Conservation (phyloP, 2,329 filamentous ascomycete species). For the Leptographium lundbergii region DNA sequence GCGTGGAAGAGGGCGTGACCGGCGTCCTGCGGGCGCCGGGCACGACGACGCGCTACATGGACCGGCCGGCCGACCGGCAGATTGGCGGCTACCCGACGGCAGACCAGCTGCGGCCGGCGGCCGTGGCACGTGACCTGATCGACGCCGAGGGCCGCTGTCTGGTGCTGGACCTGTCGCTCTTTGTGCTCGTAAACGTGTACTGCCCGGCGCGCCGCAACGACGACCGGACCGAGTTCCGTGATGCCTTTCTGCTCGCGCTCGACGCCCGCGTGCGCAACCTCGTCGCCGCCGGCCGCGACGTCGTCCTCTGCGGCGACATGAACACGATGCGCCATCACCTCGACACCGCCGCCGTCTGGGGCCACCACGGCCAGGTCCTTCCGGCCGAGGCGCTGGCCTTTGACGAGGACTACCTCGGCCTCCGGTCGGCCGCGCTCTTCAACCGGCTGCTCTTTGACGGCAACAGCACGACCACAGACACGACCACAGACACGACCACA, state of each 20-base stretch:
- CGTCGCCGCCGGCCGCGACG: conserved; percentile 63
- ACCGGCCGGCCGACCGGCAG: conserved; percentile 58
- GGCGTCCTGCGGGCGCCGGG: conserved; percentile 66
- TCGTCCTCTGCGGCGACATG: conserved; percentile 77
- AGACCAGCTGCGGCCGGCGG: conserved; percentile 42
- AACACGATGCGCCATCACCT: conserved; percentile 61
- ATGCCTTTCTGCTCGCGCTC: conserved; percentile 66
- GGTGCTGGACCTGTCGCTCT: conserved; percentile 84
- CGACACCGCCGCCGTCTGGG: conserved; percentile 58
- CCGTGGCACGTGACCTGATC: conserved; percentile 56
- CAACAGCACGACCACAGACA: conserved; percentile 32
- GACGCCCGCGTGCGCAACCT: conserved; percentile 81
- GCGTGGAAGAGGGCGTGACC: conserved; percentile 87
- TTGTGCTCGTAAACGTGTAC: conserved; percentile 87
- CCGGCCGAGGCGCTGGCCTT: conserved; percentile 55
- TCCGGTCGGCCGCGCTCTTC: conserved; percentile 62
- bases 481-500: conserved; percentile 53
- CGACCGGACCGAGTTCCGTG: conserved; percentile 65
- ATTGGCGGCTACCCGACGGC: conserved; percentile 80
- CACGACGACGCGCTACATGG: conserved; percentile 56
- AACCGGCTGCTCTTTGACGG: conserved; percentile 75
- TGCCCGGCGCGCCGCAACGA: conserved; percentile 84
- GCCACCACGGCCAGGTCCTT: conserved; percentile 42
- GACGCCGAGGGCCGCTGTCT: conserved; percentile 90
- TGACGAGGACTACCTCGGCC: conserved; percentile 55